phyloP scores from a whole-genome alignment of 441 rosid genomes.

The Flueggea neowawraea region DNA sequence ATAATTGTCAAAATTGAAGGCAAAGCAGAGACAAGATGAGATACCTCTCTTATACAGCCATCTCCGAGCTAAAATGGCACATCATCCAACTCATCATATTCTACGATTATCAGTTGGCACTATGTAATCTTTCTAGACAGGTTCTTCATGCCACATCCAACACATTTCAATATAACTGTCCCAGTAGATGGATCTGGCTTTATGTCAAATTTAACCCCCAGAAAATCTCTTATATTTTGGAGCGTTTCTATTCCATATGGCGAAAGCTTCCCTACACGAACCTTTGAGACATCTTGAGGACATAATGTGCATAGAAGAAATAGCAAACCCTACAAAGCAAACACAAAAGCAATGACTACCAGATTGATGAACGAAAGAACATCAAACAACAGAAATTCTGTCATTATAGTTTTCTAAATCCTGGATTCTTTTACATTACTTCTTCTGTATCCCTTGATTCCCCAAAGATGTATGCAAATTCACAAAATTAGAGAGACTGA shows the following conservation, averaged over 20 bases:
- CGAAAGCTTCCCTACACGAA: constrained; percentile 79
- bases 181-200: constrained; percentile 66
- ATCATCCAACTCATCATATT: not conserved
- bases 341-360: constrained; percentile 5
- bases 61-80: no score
- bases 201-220: constrained; percentile 56
- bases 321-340: constrained; percentile 57
- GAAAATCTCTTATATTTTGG: constrained; percentile 62
- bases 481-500: no score
- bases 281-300: constrained; percentile 73
- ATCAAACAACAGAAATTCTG: not conserved
- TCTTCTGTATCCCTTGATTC: no score
- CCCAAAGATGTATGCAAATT: no score
- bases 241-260: constrained; percentile 77
- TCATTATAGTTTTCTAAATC: no score
- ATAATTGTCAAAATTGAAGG: no score
- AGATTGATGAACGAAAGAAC: not conserved
- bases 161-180: constrained; percentile 68
- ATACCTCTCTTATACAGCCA: no score
- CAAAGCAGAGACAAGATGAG: no score
- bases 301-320: constrained; percentile 78
- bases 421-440: no score
- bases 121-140: constrained; percentile 69
- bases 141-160: constrained; percentile 73
- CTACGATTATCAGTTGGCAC: not conserved